Base-by-base conservation (phyloP, 1,284 basidiomycete genomes). In the Phellopilus nigrolimitatus region DNA sequence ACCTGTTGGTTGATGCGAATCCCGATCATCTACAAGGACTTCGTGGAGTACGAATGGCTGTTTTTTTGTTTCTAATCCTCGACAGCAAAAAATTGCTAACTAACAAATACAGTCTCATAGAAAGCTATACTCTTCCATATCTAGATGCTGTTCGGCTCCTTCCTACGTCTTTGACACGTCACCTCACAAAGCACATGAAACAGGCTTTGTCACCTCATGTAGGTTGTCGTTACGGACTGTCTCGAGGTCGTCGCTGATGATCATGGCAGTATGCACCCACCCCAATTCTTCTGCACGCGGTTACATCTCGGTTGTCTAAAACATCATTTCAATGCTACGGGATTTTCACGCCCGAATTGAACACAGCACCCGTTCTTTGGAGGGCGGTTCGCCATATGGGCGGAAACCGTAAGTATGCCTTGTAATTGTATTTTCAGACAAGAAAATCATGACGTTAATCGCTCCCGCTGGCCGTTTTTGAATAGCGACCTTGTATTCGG, bases 331-430 rank as follows among this genome's bases (percentile, higher is more conserved):
- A 65, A 9, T 62, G 64, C 1, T 86, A 80, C 63, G 78, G 75
- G 6, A 67, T 95, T n/a, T 66, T 68, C 39, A 81, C 86, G 5
- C 92, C 92, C 0, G 86, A 91, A 62, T 70, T 80, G 56, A 97
- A 97, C 61, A 76, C 78, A 3, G 80, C 82, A 4, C 88, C 88
- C 0, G 68, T 95, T 19, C 73, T 94, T 24, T 95, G 91, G 89
- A 76, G 88, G n/a, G 73, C 85, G 1, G 75, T 86, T 5, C 75
- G 80, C 47, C 71, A 71, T 10, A 71, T 95, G 54, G 78, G 84
- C 41, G 86, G 91, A 27, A 85, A 82, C 38, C 86, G 93, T 91
- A 68, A 57, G 89, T 78, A 42, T 40, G n/a, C 54, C 17, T 2
- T 28, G 45, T 12, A n/a, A 25, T 4, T 17, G 19, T 43, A 13